These are phyloP conservation scores for Leccinum rimulosum DNA, from an alignment of 768 basidiomycete genomes.

Conservation along the genomic window DNA sequence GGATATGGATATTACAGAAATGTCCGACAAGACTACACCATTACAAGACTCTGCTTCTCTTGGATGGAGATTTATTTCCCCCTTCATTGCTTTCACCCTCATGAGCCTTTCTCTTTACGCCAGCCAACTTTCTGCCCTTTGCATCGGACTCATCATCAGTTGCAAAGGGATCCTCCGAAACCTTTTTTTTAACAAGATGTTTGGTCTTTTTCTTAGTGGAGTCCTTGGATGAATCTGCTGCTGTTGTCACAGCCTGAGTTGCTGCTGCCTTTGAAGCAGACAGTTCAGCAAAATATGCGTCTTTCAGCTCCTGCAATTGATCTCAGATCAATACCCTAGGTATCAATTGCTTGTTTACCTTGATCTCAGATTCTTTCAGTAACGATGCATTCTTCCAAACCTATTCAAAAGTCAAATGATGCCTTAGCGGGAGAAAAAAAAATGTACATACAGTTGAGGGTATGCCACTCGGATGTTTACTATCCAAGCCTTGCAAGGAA, in stretches of 20 bases:
- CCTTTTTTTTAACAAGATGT: constrained; percentile 46
- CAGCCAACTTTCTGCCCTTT: constrained; percentile 17
- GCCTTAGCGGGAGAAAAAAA: not conserved
- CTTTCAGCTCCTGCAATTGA: constrained; percentile 52
- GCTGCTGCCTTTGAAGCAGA: constrained; percentile 29
- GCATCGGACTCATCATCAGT: constrained; percentile 42
- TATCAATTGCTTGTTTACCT: constrained; percentile 39
- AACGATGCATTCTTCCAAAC: constrained; percentile 66
- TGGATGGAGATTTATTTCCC: constrained; percentile 33
- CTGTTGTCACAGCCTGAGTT: constrained; percentile 9
- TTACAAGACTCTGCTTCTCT: constrained; percentile 33
- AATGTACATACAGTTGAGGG: constrained; percentile 55
- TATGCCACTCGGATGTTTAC: constrained; percentile 74
- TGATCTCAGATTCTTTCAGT: constrained; percentile 58
- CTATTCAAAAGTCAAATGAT: constrained; percentile 33
- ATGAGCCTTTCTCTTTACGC: constrained; percentile 13
- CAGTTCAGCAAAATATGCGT: constrained; percentile 55
- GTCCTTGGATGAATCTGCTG: constrained; percentile 20
- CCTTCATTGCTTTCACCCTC: constrained; percentile 32
- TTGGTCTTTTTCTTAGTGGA: constrained; percentile 35
- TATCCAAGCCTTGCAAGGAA: constrained; percentile 57
- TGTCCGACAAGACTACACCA: not conserved
- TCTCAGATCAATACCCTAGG: not conserved
- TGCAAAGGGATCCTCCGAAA: constrained; percentile 48
- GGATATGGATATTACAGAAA: not conserved